Evolutionary conservation across 1,284 basidiomycete species (phyloP).

Genomic region (Stygiomarasmius scandens): DNA sequence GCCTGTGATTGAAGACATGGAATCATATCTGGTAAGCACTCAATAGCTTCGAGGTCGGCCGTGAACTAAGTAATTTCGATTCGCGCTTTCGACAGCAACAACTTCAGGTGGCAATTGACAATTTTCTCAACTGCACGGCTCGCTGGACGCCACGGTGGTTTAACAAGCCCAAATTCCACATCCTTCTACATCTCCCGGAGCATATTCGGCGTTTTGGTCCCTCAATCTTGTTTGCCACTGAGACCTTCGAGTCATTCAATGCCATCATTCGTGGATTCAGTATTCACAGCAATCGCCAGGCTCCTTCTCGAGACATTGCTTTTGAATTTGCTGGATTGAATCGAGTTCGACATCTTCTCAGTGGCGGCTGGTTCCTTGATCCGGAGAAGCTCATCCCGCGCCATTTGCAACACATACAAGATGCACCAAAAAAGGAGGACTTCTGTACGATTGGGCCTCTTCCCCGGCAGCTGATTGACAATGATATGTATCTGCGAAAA

Average conservation of each 20-base stretch:
- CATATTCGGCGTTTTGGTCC: conserved; percentile 20
- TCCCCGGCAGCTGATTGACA: no score
- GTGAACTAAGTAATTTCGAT: not conserved
- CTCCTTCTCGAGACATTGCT: conserved; percentile 24
- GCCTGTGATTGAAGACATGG: conserved; percentile 17
- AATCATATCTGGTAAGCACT: conserved; percentile 9
- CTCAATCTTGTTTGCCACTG: conserved; percentile 17
- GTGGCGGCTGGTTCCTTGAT: conserved; percentile 11
- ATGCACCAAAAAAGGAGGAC: no score
- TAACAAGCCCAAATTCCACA: conserved; percentile 25
- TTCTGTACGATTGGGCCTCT: no score
- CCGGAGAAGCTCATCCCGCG: no score
- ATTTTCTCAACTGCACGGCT: conserved; percentile 10
- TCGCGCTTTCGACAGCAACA: not conserved
- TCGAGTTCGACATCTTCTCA: conserved; percentile 19
- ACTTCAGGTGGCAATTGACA: conserved; percentile 3
- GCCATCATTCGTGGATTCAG: conserved; percentile 17
- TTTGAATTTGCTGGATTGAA: conserved; percentile 15
- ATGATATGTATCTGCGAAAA: no score
- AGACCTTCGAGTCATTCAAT: conserved; percentile 22
- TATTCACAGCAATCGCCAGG: conserved; percentile 21
- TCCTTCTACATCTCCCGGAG: conserved; percentile 18
- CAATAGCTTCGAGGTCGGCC: not conserved
- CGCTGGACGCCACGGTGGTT: conserved; percentile 18
- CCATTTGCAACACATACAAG: no score